These are phyloP conservation scores for Magnaporthales sp. DNA, from an alignment of 2,329 filamentous ascomycete species.

Conservation along the genomic window DNA sequence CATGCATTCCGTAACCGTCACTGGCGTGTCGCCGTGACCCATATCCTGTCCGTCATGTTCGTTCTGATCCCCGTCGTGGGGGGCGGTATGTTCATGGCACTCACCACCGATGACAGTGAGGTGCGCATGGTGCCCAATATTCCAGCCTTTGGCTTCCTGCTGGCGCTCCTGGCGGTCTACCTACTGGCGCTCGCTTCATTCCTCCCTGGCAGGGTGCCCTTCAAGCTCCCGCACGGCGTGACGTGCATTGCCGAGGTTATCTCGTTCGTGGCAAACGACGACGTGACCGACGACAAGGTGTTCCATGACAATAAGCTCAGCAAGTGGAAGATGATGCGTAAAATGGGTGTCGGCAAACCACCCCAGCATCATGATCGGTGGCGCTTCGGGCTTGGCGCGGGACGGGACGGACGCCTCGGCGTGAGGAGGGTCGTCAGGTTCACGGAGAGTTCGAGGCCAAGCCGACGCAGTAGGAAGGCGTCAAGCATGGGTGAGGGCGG, in stretches of 20 bases:
- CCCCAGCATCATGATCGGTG: conserved; percentile 40
- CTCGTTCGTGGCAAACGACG: conserved; percentile 66
- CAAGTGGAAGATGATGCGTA: conserved; percentile 59
- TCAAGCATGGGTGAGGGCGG: background rate
- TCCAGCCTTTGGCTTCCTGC: conserved; percentile 63
- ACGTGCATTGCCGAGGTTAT: conserved; percentile 68
- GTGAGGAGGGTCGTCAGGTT: conserved; percentile 35
- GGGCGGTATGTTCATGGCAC: conserved; percentile 65
- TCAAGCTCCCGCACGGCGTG: conserved; percentile 65
- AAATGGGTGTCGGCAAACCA: conserved; percentile 49
- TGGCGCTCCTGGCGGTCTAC: conserved; percentile 65
- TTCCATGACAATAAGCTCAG: conserved; percentile 42
- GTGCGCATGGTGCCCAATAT: conserved; percentile 66
- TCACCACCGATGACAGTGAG: conserved; percentile 39
- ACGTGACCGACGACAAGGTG: conserved; percentile 61
- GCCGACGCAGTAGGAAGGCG: conserved; percentile 12
- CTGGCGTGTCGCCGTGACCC: conserved; percentile 55
- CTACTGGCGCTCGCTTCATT: conserved; percentile 53
- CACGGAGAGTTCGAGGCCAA: conserved; percentile 29
- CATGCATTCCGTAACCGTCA: conserved; percentile 53
- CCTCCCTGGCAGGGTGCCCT: conserved; percentile 43
- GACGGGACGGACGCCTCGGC: conserved; percentile 29
- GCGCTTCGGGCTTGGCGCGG: conserved; percentile 36
- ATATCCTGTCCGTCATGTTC: conserved; percentile 49
- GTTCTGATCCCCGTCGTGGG: conserved; percentile 57